Evolutionary conservation across 306 rosid genomes (phyloP).

Genomic region (Prunus dulcis): DNA sequence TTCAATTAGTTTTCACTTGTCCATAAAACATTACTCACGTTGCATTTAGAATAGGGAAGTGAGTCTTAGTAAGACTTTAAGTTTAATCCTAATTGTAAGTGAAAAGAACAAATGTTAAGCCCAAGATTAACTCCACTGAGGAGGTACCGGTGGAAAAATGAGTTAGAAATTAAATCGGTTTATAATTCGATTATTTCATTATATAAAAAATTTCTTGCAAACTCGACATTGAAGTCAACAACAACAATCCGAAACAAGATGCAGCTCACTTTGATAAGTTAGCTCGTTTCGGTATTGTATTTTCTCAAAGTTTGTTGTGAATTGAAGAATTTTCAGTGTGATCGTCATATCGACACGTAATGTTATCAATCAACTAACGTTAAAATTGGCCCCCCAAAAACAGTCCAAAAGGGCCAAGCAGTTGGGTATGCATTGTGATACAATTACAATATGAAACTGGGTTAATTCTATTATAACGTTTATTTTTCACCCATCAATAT

Average conservation of each 20-base stretch:
- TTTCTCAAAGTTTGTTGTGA: not conserved
- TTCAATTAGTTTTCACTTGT: not conserved
- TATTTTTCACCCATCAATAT: too few species aligned
- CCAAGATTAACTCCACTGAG: not conserved
- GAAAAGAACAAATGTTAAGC: not conserved
- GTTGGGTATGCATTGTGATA: too few species aligned
- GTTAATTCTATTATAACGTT: too few species aligned
- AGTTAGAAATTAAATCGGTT: not conserved
- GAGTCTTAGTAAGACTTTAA: too few species aligned
- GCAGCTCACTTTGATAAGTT: not conserved
- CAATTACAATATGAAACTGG: too few species aligned
- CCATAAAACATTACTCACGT: not conserved
- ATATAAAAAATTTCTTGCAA: too few species aligned
- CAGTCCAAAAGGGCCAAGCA: too few species aligned
- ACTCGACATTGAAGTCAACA: not conserved
- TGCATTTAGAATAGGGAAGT: too few species aligned
- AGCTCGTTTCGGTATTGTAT: not conserved
- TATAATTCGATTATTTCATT: too few species aligned
- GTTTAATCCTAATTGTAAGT: not conserved
- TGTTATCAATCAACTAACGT: not conserved
- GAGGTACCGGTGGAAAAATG: not conserved
- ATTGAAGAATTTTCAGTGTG: not conserved
- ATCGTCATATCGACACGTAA: too few species aligned
- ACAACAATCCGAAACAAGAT: not conserved
- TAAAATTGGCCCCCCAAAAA: not conserved